Base-by-base conservation (phyloP, 805 yeast genomes). In the Metschnikowia cubensis region DNA sequence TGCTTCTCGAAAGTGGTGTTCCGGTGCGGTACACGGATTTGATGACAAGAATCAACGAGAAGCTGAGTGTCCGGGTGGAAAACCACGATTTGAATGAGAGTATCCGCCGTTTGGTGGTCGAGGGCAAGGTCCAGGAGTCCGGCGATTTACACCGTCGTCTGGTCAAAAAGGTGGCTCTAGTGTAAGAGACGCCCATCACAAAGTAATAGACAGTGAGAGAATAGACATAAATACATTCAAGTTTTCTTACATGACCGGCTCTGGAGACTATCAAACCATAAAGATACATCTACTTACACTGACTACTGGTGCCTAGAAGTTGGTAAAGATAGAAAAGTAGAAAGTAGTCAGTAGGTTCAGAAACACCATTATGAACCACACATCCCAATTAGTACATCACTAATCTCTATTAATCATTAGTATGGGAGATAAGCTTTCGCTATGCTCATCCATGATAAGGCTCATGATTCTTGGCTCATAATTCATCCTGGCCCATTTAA, bases 131-230 rank as follows among this genome's bases (percentile, higher is more conserved):
- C 25, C 74, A 78, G 7, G 82, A 87, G 38, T 71, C 80, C 35
- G 96, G 96, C 15, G 89, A 85, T 51, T 85, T 88, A 47, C 80
- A 79, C 51, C 76, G 87, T 60, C 77, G 91, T 65, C 77, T 82
- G 20, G 76, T 88, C 48, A 55, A 62, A 47, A 62, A 59, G 57
- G 58, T 63, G 22, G 60, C 65, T 14, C 47, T 57, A n/a, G 42
- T 56, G 5, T 57, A 49, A 35, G 15, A 25, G 4, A 10, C 11
- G 29, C 8, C 11, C 29, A 25, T 25, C 11, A 25, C 29, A 25
- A 25, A 25, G 11, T 8, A 25, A 25, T 25, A 25, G 29, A 25
- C 29, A 22, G 11, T 3, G 8, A 22, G 29, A 22, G 11, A 25
- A 25, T 25, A 25, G 29, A 10, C 29, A 25, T 25, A 25, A 25